A percentile compares a stretch with the other conserved stretches of the same genome.
Evolutionary conservation across 495 filamentous ascomycete genomes (phyloP).

Genomic region (Annulohypoxylon stygium): DNA sequence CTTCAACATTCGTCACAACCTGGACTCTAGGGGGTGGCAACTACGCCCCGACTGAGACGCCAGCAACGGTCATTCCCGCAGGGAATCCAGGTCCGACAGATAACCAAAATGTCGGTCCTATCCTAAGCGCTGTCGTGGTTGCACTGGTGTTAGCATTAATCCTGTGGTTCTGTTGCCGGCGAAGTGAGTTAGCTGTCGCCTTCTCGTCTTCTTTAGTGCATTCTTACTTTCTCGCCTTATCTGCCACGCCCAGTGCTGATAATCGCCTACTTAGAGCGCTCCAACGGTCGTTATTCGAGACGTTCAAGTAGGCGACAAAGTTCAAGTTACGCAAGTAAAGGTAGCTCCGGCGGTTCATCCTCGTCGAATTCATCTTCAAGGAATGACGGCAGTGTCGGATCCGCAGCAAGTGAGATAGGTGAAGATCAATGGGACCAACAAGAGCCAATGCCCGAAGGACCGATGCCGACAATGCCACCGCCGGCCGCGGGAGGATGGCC

Average conservation of each 20-base stretch:
- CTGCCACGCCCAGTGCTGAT: slow-evolving; percentile 7
- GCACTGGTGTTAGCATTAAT: slow-evolving; percentile 33
- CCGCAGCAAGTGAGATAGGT: slow-evolving; percentile 30
- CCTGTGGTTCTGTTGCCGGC: slow-evolving; percentile 38
- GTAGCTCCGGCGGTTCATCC: slow-evolving; percentile 26
- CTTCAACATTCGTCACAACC: slow-evolving; percentile 36
- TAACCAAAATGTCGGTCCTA: slow-evolving; percentile 31
- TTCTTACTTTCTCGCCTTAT: neutral
- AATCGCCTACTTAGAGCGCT: slow-evolving; percentile 8
- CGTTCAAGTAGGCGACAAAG: slow-evolving; percentile 33
- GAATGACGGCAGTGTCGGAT: slow-evolving; percentile 23
- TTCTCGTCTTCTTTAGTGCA: neutral
- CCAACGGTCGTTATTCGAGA: slow-evolving; percentile 24
- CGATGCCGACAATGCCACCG: slow-evolving; percentile 32
- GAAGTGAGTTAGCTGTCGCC: slow-evolving; percentile 24
- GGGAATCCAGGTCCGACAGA: neutral
- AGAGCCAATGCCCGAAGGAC: slow-evolving; percentile 16
- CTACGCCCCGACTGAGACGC: slow-evolving; percentile 29
- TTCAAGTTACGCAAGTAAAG: slow-evolving; percentile 33
- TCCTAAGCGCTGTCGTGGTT: slow-evolving; percentile 37
- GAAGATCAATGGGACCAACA: slow-evolving; percentile 34
- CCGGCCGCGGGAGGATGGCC: slow-evolving; percentile 37
- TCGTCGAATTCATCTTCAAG: slow-evolving; percentile 31
- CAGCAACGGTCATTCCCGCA: slow-evolving; percentile 32
- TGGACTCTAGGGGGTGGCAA: slow-evolving; percentile 40